Evolutionary conservation across 345 rosid genomes (phyloP).

Genomic region (Hibiscus trionum): DNA sequence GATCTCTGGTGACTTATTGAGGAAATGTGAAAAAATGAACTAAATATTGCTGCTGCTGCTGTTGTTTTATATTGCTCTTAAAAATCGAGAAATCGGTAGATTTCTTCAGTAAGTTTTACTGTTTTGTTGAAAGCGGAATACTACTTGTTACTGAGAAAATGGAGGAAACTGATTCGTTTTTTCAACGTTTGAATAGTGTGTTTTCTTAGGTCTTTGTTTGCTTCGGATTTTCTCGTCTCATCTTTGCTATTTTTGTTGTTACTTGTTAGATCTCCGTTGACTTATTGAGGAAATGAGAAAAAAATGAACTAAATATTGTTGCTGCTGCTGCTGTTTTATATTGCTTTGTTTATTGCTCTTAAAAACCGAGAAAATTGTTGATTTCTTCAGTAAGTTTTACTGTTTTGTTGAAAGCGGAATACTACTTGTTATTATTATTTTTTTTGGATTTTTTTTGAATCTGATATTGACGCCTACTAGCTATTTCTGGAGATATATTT

Average conservation of each 20-base stretch:
- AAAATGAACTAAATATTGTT: background rate
- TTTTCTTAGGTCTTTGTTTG: background rate
- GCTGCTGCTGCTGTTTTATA: background rate
- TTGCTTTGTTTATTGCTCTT: background rate
- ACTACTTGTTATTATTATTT: too few species aligned
- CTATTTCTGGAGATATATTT: background rate
- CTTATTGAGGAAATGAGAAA: background rate
- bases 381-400: background rate
- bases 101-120: background rate
- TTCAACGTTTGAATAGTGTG: background rate
- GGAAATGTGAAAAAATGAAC: background rate
- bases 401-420: too few species aligned
- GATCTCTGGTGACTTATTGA: background rate
- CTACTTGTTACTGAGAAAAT: background rate
- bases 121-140: too few species aligned
- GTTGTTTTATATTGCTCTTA: background rate
- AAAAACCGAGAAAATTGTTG: too few species aligned
- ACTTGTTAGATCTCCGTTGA: background rate
- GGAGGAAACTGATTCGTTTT: background rate
- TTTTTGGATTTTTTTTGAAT: background rate
- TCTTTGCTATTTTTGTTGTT: background rate
- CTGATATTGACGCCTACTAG: background rate
- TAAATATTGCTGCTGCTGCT: background rate
- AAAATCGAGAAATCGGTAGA: too few species aligned
- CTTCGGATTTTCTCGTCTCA: background rate